A percentile compares a stretch with the other conserved stretches of the same genome.
Conservation (phyloP, 1,284 basidiomycete species). For the Trichosporon sp. region DNA sequence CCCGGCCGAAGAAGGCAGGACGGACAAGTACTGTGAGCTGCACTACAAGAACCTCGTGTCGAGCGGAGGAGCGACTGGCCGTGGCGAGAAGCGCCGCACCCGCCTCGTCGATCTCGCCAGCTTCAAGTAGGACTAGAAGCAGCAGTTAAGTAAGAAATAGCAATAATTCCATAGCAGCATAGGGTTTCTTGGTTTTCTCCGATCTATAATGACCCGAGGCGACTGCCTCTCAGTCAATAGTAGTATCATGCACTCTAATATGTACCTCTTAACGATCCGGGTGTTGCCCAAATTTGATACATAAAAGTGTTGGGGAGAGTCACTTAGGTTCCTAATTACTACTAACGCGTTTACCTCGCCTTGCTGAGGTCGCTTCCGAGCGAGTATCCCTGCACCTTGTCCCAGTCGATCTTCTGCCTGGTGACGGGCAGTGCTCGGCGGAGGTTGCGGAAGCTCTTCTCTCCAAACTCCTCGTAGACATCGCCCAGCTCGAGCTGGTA, state of each 20-base stretch:
- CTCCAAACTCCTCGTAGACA: constrained; percentile 80
- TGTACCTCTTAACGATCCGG: neutral
- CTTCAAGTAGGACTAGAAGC: constrained; percentile 11
- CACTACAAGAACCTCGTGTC: constrained; percentile 61
- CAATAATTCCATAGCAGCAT: constrained; percentile 1
- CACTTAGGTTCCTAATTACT: neutral
- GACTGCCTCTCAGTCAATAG: neutral
- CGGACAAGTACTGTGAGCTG: constrained; percentile 73
- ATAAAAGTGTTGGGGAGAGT: neutral
- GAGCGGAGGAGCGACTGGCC: constrained; percentile 7
- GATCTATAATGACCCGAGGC: neutral
- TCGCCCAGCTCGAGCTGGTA: constrained; percentile 79
- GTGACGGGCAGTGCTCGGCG: constrained; percentile 85
- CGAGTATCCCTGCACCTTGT: constrained; percentile 82
- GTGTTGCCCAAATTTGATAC: constrained; percentile 6
- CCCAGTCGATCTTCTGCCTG: constrained; percentile 92
- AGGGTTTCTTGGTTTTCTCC: constrained; percentile 6
- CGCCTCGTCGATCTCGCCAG: constrained; percentile 23
- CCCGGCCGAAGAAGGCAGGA: constrained; percentile 59
- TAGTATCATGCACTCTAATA: constrained; percentile 11
- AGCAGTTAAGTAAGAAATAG: neutral
- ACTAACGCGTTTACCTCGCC: constrained; percentile 27
- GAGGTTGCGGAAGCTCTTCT: constrained; percentile 83
- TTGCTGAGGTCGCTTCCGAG: constrained; percentile 75
- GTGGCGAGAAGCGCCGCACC: constrained; percentile 32